A percentile compares a stretch with the other conserved stretches of the same genome.
Conservation (phyloP, 805 yeast species). For the Limtongozyma cylindracea region DNA sequence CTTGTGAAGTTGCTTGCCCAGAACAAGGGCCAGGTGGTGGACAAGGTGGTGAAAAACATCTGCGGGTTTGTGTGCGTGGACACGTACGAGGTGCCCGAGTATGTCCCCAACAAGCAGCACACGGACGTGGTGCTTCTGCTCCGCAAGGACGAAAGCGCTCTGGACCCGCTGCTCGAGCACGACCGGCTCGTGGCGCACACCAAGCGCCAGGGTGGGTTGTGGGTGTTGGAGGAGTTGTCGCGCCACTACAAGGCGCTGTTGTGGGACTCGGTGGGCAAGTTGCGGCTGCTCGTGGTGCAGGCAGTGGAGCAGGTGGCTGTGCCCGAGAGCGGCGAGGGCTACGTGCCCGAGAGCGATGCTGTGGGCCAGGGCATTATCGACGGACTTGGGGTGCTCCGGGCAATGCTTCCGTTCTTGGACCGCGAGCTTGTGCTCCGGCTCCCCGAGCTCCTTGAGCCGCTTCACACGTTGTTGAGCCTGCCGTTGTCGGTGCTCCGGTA, state of each 20-base stretch:
- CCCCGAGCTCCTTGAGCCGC: constrained; percentile 18
- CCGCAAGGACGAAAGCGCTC: constrained; percentile 47
- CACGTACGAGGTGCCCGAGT: constrained; percentile 89
- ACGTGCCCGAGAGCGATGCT: constrained; percentile 14
- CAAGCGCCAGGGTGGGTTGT: constrained; percentile 66
- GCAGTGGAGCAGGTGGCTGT: constrained; percentile 3
- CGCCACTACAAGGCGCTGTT: constrained; percentile 22
- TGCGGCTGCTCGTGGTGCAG: constrained; percentile 15
- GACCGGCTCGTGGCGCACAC: constrained; percentile 50
- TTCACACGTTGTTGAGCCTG: constrained; percentile 27
- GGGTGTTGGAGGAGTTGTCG: constrained; percentile 38
- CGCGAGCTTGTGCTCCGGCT: constrained; percentile 17
- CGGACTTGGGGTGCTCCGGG: constrained; percentile 59
- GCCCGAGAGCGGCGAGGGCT: constrained; percentile 5
- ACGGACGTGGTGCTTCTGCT: constrained; percentile 42
- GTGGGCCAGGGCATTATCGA: constrained; percentile 70
- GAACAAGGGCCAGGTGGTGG: constrained; percentile 52
- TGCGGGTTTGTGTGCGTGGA: constrained; percentile 91
- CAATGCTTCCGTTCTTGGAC: constrained; percentile 39
- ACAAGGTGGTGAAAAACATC: constrained; percentile 71
- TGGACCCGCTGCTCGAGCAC: constrained; percentile 34
- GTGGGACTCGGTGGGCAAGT: constrained; percentile 38
- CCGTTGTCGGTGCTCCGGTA: constrained; percentile 67
- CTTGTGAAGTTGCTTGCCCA: constrained; percentile 27
- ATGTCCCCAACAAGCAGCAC: constrained; percentile 30